These are phyloP conservation scores for Saccharomyces hybrid DNA, from an alignment of 1,139 yeast species.

Conservation along the genomic window DNA sequence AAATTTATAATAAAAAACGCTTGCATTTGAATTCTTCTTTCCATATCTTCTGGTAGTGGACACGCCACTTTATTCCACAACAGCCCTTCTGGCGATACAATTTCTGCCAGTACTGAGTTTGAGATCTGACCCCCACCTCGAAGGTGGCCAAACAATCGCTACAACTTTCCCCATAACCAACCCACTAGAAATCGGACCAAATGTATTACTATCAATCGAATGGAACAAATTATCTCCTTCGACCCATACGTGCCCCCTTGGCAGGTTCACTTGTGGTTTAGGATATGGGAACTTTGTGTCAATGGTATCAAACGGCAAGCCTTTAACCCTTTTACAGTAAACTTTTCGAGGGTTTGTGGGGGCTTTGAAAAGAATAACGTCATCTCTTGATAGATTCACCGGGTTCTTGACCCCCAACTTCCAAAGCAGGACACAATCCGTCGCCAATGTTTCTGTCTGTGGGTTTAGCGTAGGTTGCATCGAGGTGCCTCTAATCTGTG, in stretches of 20 bases:
- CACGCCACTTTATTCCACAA: neutral
- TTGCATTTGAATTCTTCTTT: neutral
- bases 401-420: slow-evolving; percentile 51
- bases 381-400: slow-evolving; percentile 48
- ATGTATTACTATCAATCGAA: slow-evolving; percentile 73
- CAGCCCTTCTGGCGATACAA: slow-evolving; percentile 10
- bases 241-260: slow-evolving; percentile 83
- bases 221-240: slow-evolving; percentile 85
- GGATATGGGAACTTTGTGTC: slow-evolving; percentile 61
- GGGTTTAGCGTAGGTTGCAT: slow-evolving; percentile 92
- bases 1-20: neutral
- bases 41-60: neutral
- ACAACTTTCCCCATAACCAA: slow-evolving; percentile 68
- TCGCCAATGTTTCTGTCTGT: slow-evolving; percentile 34
- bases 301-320: slow-evolving; percentile 61
- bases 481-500: slow-evolving; percentile 72
- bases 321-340: slow-evolving; percentile 72
- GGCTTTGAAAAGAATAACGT: slow-evolving; percentile 68
- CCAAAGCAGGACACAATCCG: slow-evolving; percentile 65
- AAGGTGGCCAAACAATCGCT: slow-evolving; percentile 58
- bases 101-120: slow-evolving; percentile 22
- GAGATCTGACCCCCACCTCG: slow-evolving; percentile 40
- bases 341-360: slow-evolving; percentile 71
- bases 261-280: slow-evolving; percentile 50
- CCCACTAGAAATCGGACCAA: slow-evolving; percentile 80